phyloP scores from a whole-genome alignment of 352 stramenopile genomes.

The Globisporangium abappressorium region DNA sequence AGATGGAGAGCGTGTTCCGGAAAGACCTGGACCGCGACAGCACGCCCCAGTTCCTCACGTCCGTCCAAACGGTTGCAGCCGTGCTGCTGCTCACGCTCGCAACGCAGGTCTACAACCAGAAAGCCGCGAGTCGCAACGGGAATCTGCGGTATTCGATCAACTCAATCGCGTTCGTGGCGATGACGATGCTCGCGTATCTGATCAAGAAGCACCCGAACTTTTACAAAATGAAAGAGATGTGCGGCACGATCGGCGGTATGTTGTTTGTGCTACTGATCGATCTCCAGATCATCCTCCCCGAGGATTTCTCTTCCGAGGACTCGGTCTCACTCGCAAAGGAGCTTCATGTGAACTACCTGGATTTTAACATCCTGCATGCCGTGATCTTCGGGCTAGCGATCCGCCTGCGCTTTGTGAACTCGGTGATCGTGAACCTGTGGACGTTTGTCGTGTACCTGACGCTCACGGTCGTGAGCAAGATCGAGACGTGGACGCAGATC shows the following conservation, averaged over 20 bases:
- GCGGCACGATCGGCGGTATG: constrained; percentile 25
- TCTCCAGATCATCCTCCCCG: constrained; percentile 34
- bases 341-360: constrained; percentile 32
- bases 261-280: constrained; percentile 40
- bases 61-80: constrained; percentile 30
- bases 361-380: constrained; percentile 48
- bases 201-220: constrained; percentile 33
- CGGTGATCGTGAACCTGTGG: constrained; percentile 39
- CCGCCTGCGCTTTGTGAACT: constrained; percentile 58
- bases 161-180: constrained; percentile 18
- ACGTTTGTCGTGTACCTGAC: constrained; percentile 36
- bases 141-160: constrained; percentile 41
- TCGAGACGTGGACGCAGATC: constrained; percentile 34
- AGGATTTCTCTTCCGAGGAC: neutral
- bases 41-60: constrained; percentile 44
- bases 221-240: constrained; percentile 34
- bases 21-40: constrained; percentile 49
- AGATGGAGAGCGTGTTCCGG: constrained; percentile 60
- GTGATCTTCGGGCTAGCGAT: constrained; percentile 56
- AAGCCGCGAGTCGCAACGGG: constrained; percentile 14
- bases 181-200: constrained; percentile 28
- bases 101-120: constrained; percentile 38
- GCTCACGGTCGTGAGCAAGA: constrained; percentile 14
- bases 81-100: constrained; percentile 41
- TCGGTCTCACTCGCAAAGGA: neutral